phyloP scores from a whole-genome alignment of 192 early-diverging fungal genomes.

The Podila epicladia region DNA sequence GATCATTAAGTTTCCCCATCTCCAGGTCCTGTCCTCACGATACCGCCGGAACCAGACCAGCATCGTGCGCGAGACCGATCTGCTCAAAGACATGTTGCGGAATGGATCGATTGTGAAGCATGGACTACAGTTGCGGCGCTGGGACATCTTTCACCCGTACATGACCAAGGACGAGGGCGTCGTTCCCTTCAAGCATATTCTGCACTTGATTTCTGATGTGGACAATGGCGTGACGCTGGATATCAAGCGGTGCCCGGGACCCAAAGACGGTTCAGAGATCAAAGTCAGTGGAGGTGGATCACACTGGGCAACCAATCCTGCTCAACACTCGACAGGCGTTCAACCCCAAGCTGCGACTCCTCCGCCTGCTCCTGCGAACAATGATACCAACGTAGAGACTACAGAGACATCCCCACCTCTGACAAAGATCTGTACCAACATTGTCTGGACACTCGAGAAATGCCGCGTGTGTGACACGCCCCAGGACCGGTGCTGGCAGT shows the following conservation, averaged over 20 bases:
- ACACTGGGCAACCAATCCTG: slow-evolving; percentile 21
- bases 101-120: slow-evolving; percentile 31
- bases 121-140: slow-evolving; percentile 42
- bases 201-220: slow-evolving; percentile 32
- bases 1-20: slow-evolving; percentile 60
- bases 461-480: slow-evolving; percentile 47
- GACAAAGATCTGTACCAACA: slow-evolving; percentile 29
- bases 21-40: slow-evolving; percentile 47
- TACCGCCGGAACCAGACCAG: slow-evolving; percentile 54
- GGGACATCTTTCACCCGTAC: slow-evolving; percentile 56
- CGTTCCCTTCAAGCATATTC: slow-evolving; percentile 28
- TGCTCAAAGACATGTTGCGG: slow-evolving; percentile 55
- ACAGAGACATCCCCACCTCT: background rate
- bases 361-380: background rate
- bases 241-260: slow-evolving; percentile 25
- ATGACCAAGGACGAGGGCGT: slow-evolving; percentile 55
- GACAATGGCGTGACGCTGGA: slow-evolving; percentile 22
- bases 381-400: background rate
- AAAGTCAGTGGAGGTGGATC: slow-evolving; percentile 4
- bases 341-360: background rate
- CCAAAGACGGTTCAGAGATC: background rate
- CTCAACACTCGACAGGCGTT: background rate
- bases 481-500: slow-evolving; percentile 49
- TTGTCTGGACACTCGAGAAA: slow-evolving; percentile 41
- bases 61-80: slow-evolving; percentile 48